These are phyloP conservation scores for Sarcodon sp. DNA, from an alignment of 768 basidiomycete genomes.

Conservation along the genomic window DNA sequence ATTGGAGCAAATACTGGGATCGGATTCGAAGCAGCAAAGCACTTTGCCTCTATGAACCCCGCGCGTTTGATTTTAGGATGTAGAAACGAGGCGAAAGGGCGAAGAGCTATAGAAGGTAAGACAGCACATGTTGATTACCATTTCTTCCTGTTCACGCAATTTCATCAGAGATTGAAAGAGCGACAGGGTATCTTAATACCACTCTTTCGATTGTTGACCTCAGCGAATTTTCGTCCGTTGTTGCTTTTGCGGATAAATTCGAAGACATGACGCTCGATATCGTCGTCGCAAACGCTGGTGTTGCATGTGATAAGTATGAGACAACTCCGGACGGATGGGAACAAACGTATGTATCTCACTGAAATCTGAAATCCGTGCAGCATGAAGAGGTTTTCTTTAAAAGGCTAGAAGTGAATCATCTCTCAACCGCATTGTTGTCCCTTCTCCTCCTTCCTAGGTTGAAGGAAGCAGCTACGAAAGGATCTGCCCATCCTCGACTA, in stretches of 20 bases:
- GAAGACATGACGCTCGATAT: conserved; percentile 14
- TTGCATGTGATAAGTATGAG: conserved; percentile 12
- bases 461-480: conserved; percentile 20
- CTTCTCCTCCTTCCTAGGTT: conserved; percentile 30
- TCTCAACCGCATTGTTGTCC: conserved; percentile 26
- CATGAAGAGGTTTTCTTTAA: not conserved
- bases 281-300: conserved; percentile 15
- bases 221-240: conserved; percentile 12
- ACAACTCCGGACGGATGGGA: conserved; percentile 17
- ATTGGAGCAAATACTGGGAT: conserved; percentile 39
- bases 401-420: conserved; percentile 37
- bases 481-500: conserved; percentile 1
- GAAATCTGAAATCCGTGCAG: not conserved
- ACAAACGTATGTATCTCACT: conserved; percentile 8
- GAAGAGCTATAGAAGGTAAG: conserved; percentile 21
- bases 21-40: conserved; percentile 32
- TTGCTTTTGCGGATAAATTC: conserved; percentile 11
- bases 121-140: too few species aligned
- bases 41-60: conserved; percentile 32
- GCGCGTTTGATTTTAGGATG: conserved; percentile 25
- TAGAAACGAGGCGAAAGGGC: conserved; percentile 20
- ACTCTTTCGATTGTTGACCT: conserved; percentile 16
- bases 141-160: conserved; percentile 15
- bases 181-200: conserved; percentile 4
- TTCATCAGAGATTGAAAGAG: conserved; percentile 9